Evolutionary conservation across 306 rosid genomes (phyloP).

Genomic region (Dalbergia cochinchinensis): DNA sequence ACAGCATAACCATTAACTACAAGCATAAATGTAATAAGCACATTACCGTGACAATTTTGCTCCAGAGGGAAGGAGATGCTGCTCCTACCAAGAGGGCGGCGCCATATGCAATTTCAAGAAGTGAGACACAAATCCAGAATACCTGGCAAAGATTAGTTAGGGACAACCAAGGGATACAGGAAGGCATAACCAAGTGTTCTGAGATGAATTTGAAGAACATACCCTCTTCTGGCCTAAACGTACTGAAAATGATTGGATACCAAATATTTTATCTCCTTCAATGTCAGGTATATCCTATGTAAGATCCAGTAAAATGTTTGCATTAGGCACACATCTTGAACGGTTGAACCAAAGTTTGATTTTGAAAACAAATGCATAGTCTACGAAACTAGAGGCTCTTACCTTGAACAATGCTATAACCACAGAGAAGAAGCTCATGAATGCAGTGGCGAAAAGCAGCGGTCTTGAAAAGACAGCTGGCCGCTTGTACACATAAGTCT

Average conservation of each 20-base stretch:
- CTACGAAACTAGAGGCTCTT: conserved; percentile 40
- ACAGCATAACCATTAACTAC: conserved; percentile 3
- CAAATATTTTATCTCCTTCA: conserved; percentile 88
- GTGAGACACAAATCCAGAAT: conserved; percentile 88
- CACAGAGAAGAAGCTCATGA: conserved; percentile 98
- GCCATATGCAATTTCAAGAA: conserved; percentile 87
- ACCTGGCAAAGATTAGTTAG: conserved; percentile 67
- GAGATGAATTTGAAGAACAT: conserved; percentile 41
- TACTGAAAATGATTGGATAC: conserved; percentile 88
- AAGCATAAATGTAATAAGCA: conserved; percentile 27
- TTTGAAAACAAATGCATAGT: conserved; percentile 23
- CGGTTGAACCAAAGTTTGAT: conserved; percentile 22
- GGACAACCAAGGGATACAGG: conserved; percentile 4
- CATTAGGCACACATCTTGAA: conserved; percentile 25
- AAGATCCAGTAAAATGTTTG: conserved; percentile 35
- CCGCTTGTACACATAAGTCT: conserved; percentile 91
- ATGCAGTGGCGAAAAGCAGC: conserved; percentile 85
- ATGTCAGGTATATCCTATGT: conserved; percentile 94
- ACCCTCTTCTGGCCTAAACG: conserved; percentile 90
- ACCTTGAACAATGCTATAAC: conserved; percentile 99
- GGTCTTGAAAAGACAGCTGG: conserved; percentile 80
- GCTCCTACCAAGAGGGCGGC: conserved; percentile 80
- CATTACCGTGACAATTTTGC: conserved; percentile 82
- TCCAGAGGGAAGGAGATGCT: conserved; percentile 74
- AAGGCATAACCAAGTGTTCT: conserved; percentile 26